Percentiles rank a stretch among this genome's conserved stretches.
These are phyloP conservation scores for Fusarium subglutinans DNA, from an alignment of 2,329 filamentous ascomycete genomes.

Conservation along the genomic window DNA sequence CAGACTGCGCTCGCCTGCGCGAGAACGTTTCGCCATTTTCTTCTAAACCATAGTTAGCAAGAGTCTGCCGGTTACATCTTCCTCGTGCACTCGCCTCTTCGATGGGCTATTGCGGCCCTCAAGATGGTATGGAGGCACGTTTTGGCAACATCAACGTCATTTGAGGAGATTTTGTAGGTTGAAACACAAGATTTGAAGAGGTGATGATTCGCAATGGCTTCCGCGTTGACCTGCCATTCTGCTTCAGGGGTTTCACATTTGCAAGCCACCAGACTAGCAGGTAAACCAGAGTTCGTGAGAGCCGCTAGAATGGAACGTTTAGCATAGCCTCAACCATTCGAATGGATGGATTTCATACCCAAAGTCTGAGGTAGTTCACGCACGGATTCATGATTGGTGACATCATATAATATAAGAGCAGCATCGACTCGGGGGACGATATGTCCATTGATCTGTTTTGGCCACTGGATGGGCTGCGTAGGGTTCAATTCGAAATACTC, in stretches of 20 bases:
- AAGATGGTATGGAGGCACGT: constrained; percentile 81
- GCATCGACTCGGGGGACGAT: constrained; percentile 82
- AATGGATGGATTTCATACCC: constrained; percentile 60
- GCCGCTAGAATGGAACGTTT: constrained; percentile 64
- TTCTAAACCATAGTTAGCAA: constrained; percentile 36
- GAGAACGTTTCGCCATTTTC: constrained; percentile 56
- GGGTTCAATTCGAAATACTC: constrained; percentile 71
- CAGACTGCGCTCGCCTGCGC: constrained; percentile 68
- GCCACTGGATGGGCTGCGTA: constrained; percentile 69
- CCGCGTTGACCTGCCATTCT: constrained; percentile 75
- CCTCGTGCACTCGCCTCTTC: constrained; percentile 65
- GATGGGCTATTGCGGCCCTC: constrained; percentile 72
- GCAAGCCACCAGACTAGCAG: constrained; percentile 83
- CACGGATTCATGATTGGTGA: constrained; percentile 80
- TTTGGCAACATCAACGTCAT: constrained; percentile 76
- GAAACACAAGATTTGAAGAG: constrained; percentile 75
- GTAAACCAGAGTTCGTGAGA: constrained; percentile 75
- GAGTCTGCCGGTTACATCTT: neutral
- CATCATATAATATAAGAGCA: constrained; percentile 87
- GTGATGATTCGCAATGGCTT: constrained; percentile 68
- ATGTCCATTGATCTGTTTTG: constrained; percentile 73
- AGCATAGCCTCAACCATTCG: constrained; percentile 1
- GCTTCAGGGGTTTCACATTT: constrained; percentile 85
- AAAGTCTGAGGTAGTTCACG: constrained; percentile 78
- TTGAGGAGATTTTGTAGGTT: constrained; percentile 77